phyloP scores from a whole-genome alignment of 371 early-diverging fungal species.

The Syncephalis plumigaleata region DNA sequence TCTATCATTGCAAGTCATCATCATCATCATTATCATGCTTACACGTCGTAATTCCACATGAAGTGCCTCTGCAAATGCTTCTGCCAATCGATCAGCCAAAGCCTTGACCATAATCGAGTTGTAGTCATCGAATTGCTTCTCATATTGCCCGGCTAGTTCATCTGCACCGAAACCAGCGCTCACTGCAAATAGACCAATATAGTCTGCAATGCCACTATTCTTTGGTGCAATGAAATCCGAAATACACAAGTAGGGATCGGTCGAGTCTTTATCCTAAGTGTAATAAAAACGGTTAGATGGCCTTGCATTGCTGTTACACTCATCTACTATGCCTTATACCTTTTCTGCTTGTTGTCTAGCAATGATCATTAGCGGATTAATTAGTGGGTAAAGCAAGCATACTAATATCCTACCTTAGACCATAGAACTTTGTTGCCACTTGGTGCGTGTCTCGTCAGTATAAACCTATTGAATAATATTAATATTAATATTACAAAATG shows the following conservation, averaged over 20 bases:
- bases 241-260: slow-evolving; percentile 69
- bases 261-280: slow-evolving; percentile 22
- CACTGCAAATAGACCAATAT: slow-evolving; percentile 82
- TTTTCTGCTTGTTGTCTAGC: slow-evolving; percentile 41
- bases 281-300: no score
- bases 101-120: slow-evolving; percentile 82
- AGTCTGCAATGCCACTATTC: slow-evolving; percentile 49
- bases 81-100: slow-evolving; percentile 81
- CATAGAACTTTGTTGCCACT: slow-evolving; percentile 51
- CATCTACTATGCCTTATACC: slow-evolving; percentile 7
- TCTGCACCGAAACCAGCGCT: slow-evolving; percentile 73
- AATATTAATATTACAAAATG: no score
- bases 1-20: no score
- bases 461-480: no score
- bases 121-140: slow-evolving; percentile 69
- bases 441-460: slow-evolving; percentile 39
- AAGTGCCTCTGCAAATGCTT: slow-evolving; percentile 75
- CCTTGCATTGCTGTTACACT: slow-evolving; percentile 8
- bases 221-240: slow-evolving; percentile 83
- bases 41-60: slow-evolving; percentile 65
- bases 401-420: slow-evolving; percentile 59
- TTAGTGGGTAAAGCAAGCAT: slow-evolving; percentile 12
- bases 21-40: no score
- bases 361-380: not conserved
- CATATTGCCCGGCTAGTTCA: slow-evolving; percentile 50